phyloP scores from a whole-genome alignment of 805 yeast species.

The Komagataella populi region DNA sequence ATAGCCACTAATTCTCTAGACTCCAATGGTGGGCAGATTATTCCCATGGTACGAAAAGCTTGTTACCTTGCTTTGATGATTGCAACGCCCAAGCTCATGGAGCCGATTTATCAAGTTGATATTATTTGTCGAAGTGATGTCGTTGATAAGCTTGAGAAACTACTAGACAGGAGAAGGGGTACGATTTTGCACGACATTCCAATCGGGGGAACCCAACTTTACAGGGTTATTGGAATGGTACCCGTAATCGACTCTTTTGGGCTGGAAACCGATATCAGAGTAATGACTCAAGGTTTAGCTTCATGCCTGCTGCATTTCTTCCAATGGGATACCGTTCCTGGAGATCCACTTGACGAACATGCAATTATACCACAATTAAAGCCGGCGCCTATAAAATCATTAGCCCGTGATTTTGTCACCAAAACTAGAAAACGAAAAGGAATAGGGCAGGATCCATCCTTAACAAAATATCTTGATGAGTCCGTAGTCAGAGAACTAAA shows the following conservation, averaged over 20 bases:
- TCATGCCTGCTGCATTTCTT: slow-evolving; percentile 52
- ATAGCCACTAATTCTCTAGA: slow-evolving; percentile 33
- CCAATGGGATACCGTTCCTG: slow-evolving; percentile 74
- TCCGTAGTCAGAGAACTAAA: slow-evolving; percentile 40
- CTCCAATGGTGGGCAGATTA: slow-evolving; percentile 53
- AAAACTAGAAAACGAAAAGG: slow-evolving; percentile 89
- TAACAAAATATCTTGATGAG: slow-evolving; percentile 54
- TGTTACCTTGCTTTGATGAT: slow-evolving; percentile 70
- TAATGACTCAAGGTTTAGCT: slow-evolving; percentile 70
- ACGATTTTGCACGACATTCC: slow-evolving; percentile 29
- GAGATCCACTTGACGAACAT: slow-evolving; percentile 73
- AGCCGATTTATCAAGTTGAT: slow-evolving; percentile 60
- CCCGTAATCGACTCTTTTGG: slow-evolving; percentile 92
- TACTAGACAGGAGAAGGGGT: slow-evolving; percentile 62
- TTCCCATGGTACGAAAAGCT: slow-evolving; percentile 75
- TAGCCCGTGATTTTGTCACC: slow-evolving; percentile 81
- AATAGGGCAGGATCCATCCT: slow-evolving; percentile 52
- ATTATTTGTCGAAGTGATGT: slow-evolving; percentile 36
- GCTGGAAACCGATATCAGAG: slow-evolving; percentile 71
- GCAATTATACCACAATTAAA: slow-evolving; percentile 53
- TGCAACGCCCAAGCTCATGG: slow-evolving; percentile 68
- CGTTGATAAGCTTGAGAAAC: slow-evolving; percentile 10
- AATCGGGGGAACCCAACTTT: slow-evolving; percentile 63
- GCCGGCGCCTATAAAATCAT: slow-evolving; percentile 55
- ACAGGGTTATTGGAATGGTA: slow-evolving; percentile 43